These are phyloP conservation scores for Entomophthora muscae DNA, from an alignment of 371 early-diverging fungal species.

Conservation along the genomic window DNA sequence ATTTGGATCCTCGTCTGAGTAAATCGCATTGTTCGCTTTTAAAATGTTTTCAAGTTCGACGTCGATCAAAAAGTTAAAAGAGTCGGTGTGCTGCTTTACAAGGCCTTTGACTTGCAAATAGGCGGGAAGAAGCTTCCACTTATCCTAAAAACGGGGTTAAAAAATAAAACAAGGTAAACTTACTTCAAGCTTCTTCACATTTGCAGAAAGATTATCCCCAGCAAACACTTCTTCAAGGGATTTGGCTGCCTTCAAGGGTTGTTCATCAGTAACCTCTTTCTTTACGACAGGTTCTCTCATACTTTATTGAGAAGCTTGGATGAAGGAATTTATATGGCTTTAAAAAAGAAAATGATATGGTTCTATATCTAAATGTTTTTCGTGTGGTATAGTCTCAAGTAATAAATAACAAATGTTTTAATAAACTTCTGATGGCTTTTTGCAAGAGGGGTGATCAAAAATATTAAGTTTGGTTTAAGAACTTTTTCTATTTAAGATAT, in stretches of 20 bases:
- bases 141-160: constrained; percentile 43
- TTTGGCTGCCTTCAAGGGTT: not conserved
- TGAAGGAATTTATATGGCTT: too few species aligned
- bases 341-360: too few species aligned
- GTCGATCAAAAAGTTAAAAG: constrained; percentile 98
- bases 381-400: too few species aligned
- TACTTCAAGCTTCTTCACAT: not conserved
- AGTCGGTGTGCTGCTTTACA: constrained; percentile 99
- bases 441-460: too few species aligned
- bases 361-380: too few species aligned
- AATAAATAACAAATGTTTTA: too few species aligned
- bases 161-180: not conserved
- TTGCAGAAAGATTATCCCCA: not conserved
- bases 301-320: too few species aligned
- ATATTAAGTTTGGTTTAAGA: too few species aligned
- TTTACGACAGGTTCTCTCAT: not conserved
- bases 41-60: constrained; percentile 93
- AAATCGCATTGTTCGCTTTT: constrained; percentile 84
- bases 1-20: constrained; percentile 96
- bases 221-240: not conserved
- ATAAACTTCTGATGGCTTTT: too few species aligned
- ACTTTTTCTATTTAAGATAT: too few species aligned
- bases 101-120: constrained; percentile 97
- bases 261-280: not conserved
- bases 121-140: constrained; percentile 95